Evolutionary conservation across 306 rosid species (phyloP).

Genomic region (Aeschynomene evenia): DNA sequence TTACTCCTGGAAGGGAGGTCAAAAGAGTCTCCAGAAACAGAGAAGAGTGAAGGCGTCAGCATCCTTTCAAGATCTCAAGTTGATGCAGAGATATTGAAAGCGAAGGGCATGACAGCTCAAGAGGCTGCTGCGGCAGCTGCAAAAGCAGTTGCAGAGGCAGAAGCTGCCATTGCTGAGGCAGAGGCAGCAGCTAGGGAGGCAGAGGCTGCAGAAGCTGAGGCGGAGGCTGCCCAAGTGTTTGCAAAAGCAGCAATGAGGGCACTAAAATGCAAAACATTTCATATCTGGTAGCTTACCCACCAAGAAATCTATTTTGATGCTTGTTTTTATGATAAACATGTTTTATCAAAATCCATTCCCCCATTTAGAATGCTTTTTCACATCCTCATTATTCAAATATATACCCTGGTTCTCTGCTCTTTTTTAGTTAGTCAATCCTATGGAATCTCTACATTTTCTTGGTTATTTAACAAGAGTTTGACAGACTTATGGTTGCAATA

Average conservation of each 20-base stretch:
- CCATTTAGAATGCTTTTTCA: not conserved
- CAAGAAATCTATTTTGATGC: slow-evolving; percentile 15
- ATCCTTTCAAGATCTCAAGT: slow-evolving; percentile 62
- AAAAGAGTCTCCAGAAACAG: slow-evolving; percentile 47
- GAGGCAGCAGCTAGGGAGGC: slow-evolving; percentile 90
- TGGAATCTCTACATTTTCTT: slow-evolving; percentile 11
- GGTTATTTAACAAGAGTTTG: slow-evolving; percentile 21
- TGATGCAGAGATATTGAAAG: slow-evolving; percentile 62
- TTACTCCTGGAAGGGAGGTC: slow-evolving; percentile 47
- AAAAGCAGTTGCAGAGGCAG: slow-evolving; percentile 91
- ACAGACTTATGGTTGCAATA: not conserved
- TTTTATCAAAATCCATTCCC: not conserved
- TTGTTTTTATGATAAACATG: not conserved
- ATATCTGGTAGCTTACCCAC: slow-evolving; percentile 45
- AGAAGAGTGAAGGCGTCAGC: slow-evolving; percentile 50
- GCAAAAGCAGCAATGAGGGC: slow-evolving; percentile 90
- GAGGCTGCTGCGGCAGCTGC: slow-evolving; percentile 91
- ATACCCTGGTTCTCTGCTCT: slow-evolving; percentile 9
- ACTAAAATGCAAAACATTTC: slow-evolving; percentile 64
- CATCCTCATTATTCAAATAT: slow-evolving; percentile 9
- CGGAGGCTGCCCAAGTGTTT: slow-evolving; percentile 91
- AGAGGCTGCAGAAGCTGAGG: slow-evolving; percentile 91
- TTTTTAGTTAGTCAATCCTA: not conserved
- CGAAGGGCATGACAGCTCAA: slow-evolving; percentile 71
- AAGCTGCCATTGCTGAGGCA: slow-evolving; percentile 81